Conservation (phyloP, 179 eudicot genomes). For the Amaranthus tricolor region DNA sequence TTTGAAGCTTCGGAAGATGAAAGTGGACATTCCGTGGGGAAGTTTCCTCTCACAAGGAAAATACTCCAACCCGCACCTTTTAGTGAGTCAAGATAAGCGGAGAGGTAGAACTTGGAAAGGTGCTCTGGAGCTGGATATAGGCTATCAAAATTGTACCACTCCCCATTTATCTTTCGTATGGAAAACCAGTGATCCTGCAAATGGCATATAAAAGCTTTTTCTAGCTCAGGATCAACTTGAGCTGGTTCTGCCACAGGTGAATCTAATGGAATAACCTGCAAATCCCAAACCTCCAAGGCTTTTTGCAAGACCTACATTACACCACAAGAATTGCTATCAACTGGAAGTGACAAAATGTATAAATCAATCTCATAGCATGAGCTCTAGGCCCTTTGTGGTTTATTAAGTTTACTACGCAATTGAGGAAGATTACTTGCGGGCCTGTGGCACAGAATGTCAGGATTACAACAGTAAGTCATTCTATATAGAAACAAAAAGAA, state of each 20-base stretch:
- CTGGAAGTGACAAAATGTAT: neutral
- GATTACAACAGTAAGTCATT: no score
- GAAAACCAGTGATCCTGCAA: slow-evolving; percentile 95
- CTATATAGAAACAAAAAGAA: no score
- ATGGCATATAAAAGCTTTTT: slow-evolving; percentile 87
- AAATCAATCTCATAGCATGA: neutral
- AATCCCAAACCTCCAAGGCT: slow-evolving; percentile 95
- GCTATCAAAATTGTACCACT: slow-evolving; percentile 96
- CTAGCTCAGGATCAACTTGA: slow-evolving; percentile 82
- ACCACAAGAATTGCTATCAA: neutral
- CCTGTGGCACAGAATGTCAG: neutral
- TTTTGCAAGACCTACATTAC: slow-evolving; percentile 74
- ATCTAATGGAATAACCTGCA: slow-evolving; percentile 80
- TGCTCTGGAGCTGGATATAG: slow-evolving; percentile 90
- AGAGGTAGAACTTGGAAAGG: slow-evolving; percentile 87
- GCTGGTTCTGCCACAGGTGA: slow-evolving; percentile 89
- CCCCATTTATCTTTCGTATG: slow-evolving; percentile 87
- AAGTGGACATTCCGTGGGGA: slow-evolving; percentile 83
- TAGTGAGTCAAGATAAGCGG: slow-evolving; percentile 77
- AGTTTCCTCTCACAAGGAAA: slow-evolving; percentile 80
- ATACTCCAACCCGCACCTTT: slow-evolving; percentile 92
- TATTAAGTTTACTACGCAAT: neutral
- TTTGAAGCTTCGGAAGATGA: slow-evolving; percentile 65
- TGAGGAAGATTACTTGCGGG: neutral
- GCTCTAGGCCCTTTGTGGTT: neutral